Base-by-base conservation (phyloP, 2,329 filamentous ascomycete species). In the Ceratocystiopsis sp. region DNA sequence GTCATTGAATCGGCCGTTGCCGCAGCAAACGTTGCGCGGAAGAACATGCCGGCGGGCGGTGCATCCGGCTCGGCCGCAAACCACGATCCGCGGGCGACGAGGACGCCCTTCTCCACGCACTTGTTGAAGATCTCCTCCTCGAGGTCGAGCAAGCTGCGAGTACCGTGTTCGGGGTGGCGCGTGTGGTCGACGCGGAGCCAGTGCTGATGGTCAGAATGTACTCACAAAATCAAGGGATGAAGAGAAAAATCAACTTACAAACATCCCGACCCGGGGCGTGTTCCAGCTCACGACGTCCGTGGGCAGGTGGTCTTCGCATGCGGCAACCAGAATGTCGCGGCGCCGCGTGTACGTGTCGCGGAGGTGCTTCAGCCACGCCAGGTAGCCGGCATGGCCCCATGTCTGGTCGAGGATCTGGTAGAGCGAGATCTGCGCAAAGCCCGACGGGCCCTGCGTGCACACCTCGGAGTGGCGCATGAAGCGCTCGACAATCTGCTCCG, bases 341-440 rank as follows among this genome's bases (percentile, higher is more conserved):
- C 89, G 75, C 50, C 67, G 65, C 1, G 87, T 91, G 57, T 98
- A 98, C 59, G 86, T 75, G 53, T 75, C 60, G 39, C 86, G 74
- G 53, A 96, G 64, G 57, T 84, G 72, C 57, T 91, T 82, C 49
- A 98, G 64, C 91, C 91, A 98, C 54, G 80, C 71, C 19, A 98
- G 61, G 56, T 93, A 98, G 2, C 87, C 87, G 37, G 75, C 70
- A 55, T 98, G 91, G 19, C 89, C 91, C 91, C 91, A 98, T 41
- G 79, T 77, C 13, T 41, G 29, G 50, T 98, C 91, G 2, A 98
- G 68, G 18, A 98, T 67, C 63, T 93, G 93, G 65, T 83, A 87
- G 43, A 96, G 64, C 10, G 89, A 67, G 18, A 91, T 66, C 63
- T 96, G 89, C 0, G 82, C 78, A 54, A 94, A 73, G 37, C 91